Base-by-base conservation (phyloP, 192 early-diverging fungal genomes). In the Coemansia sp. region DNA sequence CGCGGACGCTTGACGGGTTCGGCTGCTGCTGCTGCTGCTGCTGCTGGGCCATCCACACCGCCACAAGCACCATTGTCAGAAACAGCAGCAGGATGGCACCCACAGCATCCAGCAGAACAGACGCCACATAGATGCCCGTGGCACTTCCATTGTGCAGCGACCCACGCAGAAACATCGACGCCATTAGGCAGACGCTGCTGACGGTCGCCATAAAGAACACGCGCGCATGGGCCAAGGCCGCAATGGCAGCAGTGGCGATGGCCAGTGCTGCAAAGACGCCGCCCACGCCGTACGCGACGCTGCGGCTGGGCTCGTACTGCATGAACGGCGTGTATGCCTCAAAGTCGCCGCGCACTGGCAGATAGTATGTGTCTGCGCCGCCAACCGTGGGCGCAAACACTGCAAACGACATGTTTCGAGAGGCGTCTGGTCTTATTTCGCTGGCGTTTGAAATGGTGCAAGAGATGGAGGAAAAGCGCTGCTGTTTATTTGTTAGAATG, bases 141-240 rank as follows among this genome's bases (percentile, higher is more conserved):
- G 51, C 51, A 6, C 51, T 53, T 23, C 51, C 51, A 7, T 53
- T 21, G 12, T 45, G 30, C 49, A 60, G 55, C 5, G 74, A 66
- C 16, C 63, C 78, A 11, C 74, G 70, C 24, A 81, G 64, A 41
- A 81, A 76, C 35, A 69, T 36, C 11, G 78, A 76, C 6, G 52
- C 43, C 34, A 68, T 57, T 39, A 76, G 60, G 16, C 60, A 55
- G 6, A 58, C 34, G 49, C 68, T 66, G 30, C 44, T 39, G 0
- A 72, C 6, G 0, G 58, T n/a, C 1, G 64, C 78, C 14, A 48
- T 57, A 0, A 35, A 7, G 41, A 60, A 73, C 23, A 52, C 55
- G 21, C 44, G 63, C 12, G 61, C 44, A 0, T 65, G 62, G 1
- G 67, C 44, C 24, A 72, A 18, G 5, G 41, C 36, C 0, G 60